Conservation (phyloP, 768 basidiomycete species). For the Rhodotorula taiwanensis region DNA sequence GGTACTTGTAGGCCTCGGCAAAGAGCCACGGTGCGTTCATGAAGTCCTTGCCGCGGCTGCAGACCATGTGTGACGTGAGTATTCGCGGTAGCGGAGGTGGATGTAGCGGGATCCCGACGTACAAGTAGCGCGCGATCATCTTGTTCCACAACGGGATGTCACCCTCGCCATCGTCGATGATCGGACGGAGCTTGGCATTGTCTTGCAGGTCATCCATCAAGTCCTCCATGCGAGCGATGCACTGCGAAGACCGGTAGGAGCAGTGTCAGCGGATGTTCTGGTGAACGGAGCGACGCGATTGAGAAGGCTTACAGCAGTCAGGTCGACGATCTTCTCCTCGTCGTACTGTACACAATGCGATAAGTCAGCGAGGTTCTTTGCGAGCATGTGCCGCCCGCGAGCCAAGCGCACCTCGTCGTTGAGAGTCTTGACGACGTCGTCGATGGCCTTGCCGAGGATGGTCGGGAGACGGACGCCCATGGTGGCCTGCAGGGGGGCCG, state of each 20-base stretch:
- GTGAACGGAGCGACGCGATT: too few species aligned
- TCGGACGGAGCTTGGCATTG: constrained; percentile 66
- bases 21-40: constrained; percentile 97
- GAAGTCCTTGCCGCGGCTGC: constrained; percentile 71
- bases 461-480: constrained; percentile 95
- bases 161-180: constrained; percentile 81
- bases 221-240: constrained; percentile 80
- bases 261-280: too few species aligned
- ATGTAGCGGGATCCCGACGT: too few species aligned
- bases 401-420: constrained; percentile 63
- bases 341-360: constrained; percentile 48
- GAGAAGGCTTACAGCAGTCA: constrained; percentile 53
- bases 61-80: too few species aligned
- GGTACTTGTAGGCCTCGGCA: constrained; percentile 86
- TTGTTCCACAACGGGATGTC: constrained; percentile 97
- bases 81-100: too few species aligned
- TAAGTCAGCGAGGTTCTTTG: neutral
- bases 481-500: constrained; percentile 54
- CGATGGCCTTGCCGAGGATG: constrained; percentile 90
- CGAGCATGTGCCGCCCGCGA: neutral
- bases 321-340: constrained; percentile 77
- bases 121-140: constrained; percentile 60
- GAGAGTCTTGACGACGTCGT: constrained; percentile 78
- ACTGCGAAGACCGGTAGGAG: constrained; percentile 49
- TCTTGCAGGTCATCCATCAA: constrained; percentile 62